Evolutionary conservation across 768 basidiomycete species (phyloP).

Genomic region (Suillus discolor): DNA sequence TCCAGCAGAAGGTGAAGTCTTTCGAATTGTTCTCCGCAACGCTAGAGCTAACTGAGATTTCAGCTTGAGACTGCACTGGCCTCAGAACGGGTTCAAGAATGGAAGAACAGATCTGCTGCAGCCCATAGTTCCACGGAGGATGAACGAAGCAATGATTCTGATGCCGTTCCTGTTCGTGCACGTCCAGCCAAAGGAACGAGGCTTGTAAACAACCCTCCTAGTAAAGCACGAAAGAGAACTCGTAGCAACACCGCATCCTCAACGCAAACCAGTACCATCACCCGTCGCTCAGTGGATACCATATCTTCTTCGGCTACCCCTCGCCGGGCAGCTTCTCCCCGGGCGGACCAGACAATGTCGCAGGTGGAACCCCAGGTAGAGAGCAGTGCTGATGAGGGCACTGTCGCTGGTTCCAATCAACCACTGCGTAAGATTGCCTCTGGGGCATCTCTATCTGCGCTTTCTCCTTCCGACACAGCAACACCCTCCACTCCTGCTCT

Average conservation of each 20-base stretch:
- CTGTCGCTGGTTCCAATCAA: slow-evolving; percentile 26
- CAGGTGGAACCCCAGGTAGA: slow-evolving; percentile 43
- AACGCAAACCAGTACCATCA: slow-evolving; percentile 45
- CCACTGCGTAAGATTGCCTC: slow-evolving; percentile 38
- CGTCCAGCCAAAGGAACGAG: slow-evolving; percentile 42
- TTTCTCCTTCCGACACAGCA: slow-evolving; percentile 23
- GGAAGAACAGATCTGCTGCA: slow-evolving; percentile 32
- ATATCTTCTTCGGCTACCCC: slow-evolving; percentile 24
- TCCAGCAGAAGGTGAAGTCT: slow-evolving; percentile 83
- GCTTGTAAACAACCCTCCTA: slow-evolving; percentile 32
- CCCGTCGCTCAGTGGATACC: slow-evolving; percentile 27
- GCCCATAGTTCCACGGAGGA: slow-evolving; percentile 38
- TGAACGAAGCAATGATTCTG: slow-evolving; percentile 62
- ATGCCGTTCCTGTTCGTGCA: slow-evolving; percentile 41
- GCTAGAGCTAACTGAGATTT: slow-evolving; percentile 10
- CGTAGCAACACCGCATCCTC: slow-evolving; percentile 70
- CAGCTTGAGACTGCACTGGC: slow-evolving; percentile 79
- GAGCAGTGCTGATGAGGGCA: slow-evolving; percentile 16
- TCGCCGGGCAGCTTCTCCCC: slow-evolving; percentile 29
- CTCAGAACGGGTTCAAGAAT: slow-evolving; percentile 48
- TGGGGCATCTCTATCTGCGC: slow-evolving; percentile 30
- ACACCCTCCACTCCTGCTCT: slow-evolving; percentile 39
- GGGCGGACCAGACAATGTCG: slow-evolving; percentile 36
- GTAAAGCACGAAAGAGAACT: slow-evolving; percentile 44
- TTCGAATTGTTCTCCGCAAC: background rate